These are phyloP conservation scores for Arthrobotrys iridis DNA, from an alignment of 2,329 filamentous ascomycete genomes.

Conservation along the genomic window DNA sequence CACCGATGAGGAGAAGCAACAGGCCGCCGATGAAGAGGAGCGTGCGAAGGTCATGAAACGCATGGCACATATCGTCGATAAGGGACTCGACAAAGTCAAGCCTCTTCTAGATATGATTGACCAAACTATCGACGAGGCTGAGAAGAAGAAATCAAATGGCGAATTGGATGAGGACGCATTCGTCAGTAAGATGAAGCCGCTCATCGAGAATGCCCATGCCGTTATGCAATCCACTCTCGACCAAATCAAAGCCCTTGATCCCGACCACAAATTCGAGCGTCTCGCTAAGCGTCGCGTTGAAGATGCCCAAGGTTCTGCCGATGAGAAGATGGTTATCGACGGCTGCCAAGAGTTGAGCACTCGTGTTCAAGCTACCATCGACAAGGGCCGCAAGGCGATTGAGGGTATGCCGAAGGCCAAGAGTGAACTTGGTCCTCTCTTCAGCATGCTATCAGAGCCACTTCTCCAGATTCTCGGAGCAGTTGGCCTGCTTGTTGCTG, in stretches of 20 bases:
- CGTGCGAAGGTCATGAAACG: constrained; percentile 77
- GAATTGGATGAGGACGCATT: constrained; percentile 90
- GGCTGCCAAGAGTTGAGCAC: constrained; percentile 75
- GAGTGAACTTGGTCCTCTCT: constrained; percentile 92
- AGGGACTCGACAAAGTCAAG: constrained; percentile 83
- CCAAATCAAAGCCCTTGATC: constrained; percentile 84
- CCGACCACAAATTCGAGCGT: constrained; percentile 83
- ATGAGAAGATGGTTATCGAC: constrained; percentile 86
- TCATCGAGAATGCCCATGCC: constrained; percentile 84
- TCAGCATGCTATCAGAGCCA: constrained; percentile 80
- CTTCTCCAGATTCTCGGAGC: constrained; percentile 86
- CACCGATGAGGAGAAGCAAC: constrained; percentile 66
- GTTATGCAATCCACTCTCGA: constrained; percentile 89
- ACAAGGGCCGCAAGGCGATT: constrained; percentile 87
- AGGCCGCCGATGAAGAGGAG: constrained; percentile 67
- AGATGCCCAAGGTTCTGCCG: constrained; percentile 76
- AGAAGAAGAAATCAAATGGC: constrained; percentile 75
- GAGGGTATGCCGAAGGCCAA: constrained; percentile 92
- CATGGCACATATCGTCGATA: constrained; percentile 76
- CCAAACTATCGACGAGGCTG: constrained; percentile 81
- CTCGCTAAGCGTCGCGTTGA: constrained; percentile 84
- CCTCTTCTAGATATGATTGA: constrained; percentile 88
- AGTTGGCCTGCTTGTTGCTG: constrained; percentile 81
- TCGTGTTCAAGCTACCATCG: constrained; percentile 79
- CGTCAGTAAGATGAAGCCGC: constrained; percentile 83